phyloP scores from a whole-genome alignment of 768 basidiomycete genomes.

The Pulveroboletus sp. region DNA sequence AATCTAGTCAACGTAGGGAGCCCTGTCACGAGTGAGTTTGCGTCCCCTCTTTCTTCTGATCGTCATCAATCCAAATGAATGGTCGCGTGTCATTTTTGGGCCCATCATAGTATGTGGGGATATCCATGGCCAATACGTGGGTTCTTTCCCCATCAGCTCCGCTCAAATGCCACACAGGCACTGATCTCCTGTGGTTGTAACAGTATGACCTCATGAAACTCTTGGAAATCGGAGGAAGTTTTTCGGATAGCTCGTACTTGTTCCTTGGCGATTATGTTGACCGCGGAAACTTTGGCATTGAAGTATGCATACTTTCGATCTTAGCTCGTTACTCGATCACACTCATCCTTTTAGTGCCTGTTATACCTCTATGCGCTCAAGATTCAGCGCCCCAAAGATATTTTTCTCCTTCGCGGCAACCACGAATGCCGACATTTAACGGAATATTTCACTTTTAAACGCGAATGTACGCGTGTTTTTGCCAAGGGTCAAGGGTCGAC shows the following conservation, averaged over 20 bases:
- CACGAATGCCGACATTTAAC: constrained; percentile 97
- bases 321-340: background rate
- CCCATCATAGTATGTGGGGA: constrained; percentile 80
- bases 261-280: constrained; percentile 98
- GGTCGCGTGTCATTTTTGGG: constrained; percentile 5
- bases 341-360: constrained; percentile 56
- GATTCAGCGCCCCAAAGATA: constrained; percentile 79
- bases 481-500: constrained; percentile 2
- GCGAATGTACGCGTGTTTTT: constrained; percentile 70
- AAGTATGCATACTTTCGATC: constrained; percentile 38
- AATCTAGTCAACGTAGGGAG: constrained; percentile 86
- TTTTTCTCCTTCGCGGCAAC: constrained; percentile 88
- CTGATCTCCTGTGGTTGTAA: background rate
- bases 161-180: constrained; percentile 42
- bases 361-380: constrained; percentile 93
- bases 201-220: constrained; percentile 99
- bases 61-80: constrained; percentile 5
- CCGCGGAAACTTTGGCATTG: constrained; percentile 88
- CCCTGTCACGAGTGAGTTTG: constrained; percentile 80
- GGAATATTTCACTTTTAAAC: constrained; percentile 97
- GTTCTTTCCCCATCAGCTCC: constrained; percentile 78
- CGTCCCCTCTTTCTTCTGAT: background rate
- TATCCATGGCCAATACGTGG: constrained; percentile 96
- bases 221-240: constrained; percentile 89
- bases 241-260: constrained; percentile 82